Evolutionary conservation across 352 stramenopile species (phyloP), one percentile per base, ranked within the genome.

Genomic region (Phytophthora citrophthora): DNA sequence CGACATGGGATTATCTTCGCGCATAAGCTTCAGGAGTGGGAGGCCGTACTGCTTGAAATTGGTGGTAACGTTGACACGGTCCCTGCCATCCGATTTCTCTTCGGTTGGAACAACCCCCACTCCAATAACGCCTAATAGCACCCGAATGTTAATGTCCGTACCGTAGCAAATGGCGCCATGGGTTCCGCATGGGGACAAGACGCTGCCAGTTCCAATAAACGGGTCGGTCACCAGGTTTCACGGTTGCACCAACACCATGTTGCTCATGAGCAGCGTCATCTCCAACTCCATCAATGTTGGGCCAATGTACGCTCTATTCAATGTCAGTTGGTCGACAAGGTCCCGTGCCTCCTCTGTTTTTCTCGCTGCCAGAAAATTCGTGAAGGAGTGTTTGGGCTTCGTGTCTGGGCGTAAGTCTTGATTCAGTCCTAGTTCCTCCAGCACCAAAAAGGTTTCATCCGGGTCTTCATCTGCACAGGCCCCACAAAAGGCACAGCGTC

Each of bases 251-350:
- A 94, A 64, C 36, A 77, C 86, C 82, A 91, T 92, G 58, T 94
- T 93, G 65, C 65, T 93, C 97, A 99, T 99, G 45, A 99, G 81
- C 62, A 99, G 82, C 34, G 93, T 92, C 56, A 99, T 91, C 67
- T 99, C 96, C 32, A 91, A 95, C 77, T 99, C 97, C 93, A 99
- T 99, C 27, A 89, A 98, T 4, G 97, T 99, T 5, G 97, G 97
- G 1, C 97, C 97, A 29, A 99, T 93, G 78, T 99, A 99, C 18
- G 80, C 73, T 62, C 97, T 83, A 56, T 98, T 98, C 26, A 99
- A 79, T 56, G 92, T 97, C 60, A 97, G 97, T 46, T 96, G 76
- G 57, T 97, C 85, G 8, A 98, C 68, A 15, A 94, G 67, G 56
- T 95, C 89, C 48, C 86, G 69, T 8, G 1, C 84, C 80, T 16